A percentile compares a stretch with the other conserved stretches of the same genome.
Evolutionary conservation across 192 early-diverging fungal genomes (phyloP).

Genomic region (Geranomyces michiganensis): DNA sequence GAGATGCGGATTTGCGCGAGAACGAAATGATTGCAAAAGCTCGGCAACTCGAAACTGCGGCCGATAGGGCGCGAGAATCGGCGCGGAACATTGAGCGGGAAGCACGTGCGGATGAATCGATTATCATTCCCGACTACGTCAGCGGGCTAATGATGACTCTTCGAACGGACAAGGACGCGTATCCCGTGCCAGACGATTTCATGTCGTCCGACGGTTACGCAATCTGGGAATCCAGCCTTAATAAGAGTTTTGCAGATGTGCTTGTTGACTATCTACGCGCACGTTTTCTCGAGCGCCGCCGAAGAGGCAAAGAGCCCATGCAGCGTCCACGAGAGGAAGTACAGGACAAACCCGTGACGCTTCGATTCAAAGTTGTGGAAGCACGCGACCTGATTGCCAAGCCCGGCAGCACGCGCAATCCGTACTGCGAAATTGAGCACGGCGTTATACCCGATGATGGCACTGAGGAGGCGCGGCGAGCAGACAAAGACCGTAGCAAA

Average conservation of each 20-base stretch:
- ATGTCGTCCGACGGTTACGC: slow-evolving; percentile 40
- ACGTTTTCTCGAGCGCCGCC: slow-evolving; percentile 29
- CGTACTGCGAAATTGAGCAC: slow-evolving; percentile 57
- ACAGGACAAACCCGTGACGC: slow-evolving; percentile 17
- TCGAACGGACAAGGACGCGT: slow-evolving; percentile 34
- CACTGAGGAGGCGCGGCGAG: slow-evolving; percentile 27
- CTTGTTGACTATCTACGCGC: slow-evolving; percentile 42
- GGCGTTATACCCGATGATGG: slow-evolving; percentile 43
- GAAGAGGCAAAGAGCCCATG: not conserved
- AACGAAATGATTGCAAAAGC: slow-evolving; percentile 27
- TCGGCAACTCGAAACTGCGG: slow-evolving; percentile 11
- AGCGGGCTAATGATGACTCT: slow-evolving; percentile 48
- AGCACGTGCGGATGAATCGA: slow-evolving; percentile 30
- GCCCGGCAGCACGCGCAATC: slow-evolving; percentile 50
- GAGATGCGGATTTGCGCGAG: slow-evolving; percentile 21
- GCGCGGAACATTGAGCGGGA: slow-evolving; percentile 3
- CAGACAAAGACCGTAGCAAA: slow-evolving; percentile 31
- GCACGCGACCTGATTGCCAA: slow-evolving; percentile 55
- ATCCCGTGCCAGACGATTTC: slow-evolving; percentile 55
- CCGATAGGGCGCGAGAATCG: slow-evolving; percentile 12
- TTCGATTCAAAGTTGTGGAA: slow-evolving; percentile 56
- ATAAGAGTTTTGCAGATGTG: slow-evolving; percentile 44
- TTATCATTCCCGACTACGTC: slow-evolving; percentile 53
- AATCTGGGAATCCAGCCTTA: slow-evolving; percentile 40
- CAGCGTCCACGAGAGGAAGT: slow-evolving; percentile 1